phyloP scores from a whole-genome alignment of 345 rosid genomes.

The Corchorus olitorius region DNA sequence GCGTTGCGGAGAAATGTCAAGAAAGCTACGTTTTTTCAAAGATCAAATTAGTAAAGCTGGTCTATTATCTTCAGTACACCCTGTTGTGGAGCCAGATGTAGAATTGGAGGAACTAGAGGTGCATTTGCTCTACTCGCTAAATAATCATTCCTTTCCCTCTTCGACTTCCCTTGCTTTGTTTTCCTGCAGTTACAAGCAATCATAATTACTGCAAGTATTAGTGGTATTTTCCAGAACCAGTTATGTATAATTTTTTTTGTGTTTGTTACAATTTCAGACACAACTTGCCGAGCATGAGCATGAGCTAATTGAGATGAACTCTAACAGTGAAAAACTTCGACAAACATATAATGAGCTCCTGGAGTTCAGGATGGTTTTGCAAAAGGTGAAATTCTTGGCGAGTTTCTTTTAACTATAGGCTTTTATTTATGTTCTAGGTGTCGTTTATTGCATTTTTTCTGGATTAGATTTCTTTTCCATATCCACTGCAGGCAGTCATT shows the following conservation, averaged over 20 bases:
- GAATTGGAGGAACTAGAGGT: conserved; percentile 96
- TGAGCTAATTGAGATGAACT: conserved; percentile 91
- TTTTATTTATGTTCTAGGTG: background rate
- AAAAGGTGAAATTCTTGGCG: conserved; percentile 59
- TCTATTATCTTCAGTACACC: conserved; percentile 59
- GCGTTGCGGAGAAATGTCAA: conserved; percentile 95
- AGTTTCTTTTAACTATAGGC: conserved; percentile 6
- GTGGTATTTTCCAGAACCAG: conserved; percentile 16
- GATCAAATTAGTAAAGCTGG: conserved; percentile 94
- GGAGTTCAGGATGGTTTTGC: conserved; percentile 89
- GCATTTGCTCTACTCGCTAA: conserved; percentile 17
- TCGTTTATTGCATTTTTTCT: conserved; percentile 1
- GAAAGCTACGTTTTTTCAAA: conserved; percentile 83
- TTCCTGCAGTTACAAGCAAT: background rate
- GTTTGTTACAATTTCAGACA: conserved; percentile 46
- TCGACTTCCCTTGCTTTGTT: conserved; percentile 19
- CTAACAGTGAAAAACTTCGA: conserved; percentile 87
- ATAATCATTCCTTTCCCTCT: background rate
- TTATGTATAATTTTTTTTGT: conserved; percentile 26
- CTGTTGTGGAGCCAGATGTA: conserved; percentile 67
- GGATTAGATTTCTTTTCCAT: conserved; percentile 2
- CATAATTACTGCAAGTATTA: background rate
- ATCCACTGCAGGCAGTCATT: background rate
- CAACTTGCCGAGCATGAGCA: conserved; percentile 91
- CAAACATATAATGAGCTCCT: conserved; percentile 87